Conservation (phyloP, 495 filamentous ascomycete species). For the Tuber microsphaerosporum region DNA sequence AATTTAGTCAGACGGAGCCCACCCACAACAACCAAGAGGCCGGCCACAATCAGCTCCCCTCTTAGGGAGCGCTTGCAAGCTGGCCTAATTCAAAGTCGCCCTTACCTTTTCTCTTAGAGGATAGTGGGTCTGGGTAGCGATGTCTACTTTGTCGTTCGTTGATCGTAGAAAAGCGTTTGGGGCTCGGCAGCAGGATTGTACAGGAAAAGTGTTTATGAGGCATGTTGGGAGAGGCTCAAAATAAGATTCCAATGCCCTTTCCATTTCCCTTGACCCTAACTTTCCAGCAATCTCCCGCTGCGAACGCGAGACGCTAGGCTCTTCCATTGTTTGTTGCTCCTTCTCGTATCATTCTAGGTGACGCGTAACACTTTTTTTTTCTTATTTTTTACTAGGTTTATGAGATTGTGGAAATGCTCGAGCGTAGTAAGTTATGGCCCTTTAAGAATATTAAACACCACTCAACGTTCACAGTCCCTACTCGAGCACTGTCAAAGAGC, state of each 20-base stretch:
- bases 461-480: not conserved
- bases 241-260: not conserved
- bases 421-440: not conserved
- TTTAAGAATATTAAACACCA: not conserved
- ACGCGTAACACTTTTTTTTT: not conserved
- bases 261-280: too few species aligned
- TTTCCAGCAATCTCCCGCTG: too few species aligned
- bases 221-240: not conserved
- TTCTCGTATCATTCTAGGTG: not conserved
- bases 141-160: not conserved
- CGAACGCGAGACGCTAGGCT: too few species aligned
- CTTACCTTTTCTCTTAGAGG: not conserved
- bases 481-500: too few species aligned
- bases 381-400: not conserved
- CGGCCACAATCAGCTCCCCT: not conserved
- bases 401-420: not conserved
- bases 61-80: not conserved
- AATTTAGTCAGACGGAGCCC: not conserved
- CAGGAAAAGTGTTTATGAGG: not conserved
- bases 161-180: not conserved
- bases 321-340: not conserved
- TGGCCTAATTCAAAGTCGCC: not conserved
- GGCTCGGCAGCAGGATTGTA: not conserved
- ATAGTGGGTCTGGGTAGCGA: not conserved
- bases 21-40: not conserved